A percentile compares a stretch with the other conserved stretches of the same genome.
Conservation (phyloP, 352 stramenopile species). For the Phytophthora cactorum region DNA sequence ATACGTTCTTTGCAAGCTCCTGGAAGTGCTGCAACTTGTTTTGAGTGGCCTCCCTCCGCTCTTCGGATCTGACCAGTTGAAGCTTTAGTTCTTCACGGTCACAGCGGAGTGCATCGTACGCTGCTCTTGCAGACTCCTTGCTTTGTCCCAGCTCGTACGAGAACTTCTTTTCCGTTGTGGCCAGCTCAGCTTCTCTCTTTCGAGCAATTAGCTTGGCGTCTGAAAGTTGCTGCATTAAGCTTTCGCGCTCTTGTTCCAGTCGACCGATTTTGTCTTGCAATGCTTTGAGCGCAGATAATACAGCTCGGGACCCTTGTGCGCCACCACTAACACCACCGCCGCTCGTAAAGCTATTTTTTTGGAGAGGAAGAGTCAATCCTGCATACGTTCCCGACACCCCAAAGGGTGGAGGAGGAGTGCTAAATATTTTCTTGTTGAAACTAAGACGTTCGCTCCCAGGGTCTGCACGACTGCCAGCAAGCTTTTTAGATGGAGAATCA, state of each 20-base stretch:
- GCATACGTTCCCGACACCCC: not conserved
- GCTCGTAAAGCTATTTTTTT: slow-evolving; percentile 11
- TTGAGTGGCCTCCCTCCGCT: slow-evolving; percentile 49
- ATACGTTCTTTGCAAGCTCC: slow-evolving; percentile 56
- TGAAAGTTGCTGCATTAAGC: slow-evolving; percentile 63
- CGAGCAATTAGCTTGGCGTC: slow-evolving; percentile 56
- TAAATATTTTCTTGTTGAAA: slow-evolving; percentile 45
- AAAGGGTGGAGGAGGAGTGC: slow-evolving; percentile 17
- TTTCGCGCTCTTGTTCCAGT: slow-evolving; percentile 70
- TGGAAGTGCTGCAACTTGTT: slow-evolving; percentile 61
- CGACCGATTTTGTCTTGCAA: slow-evolving; percentile 82
- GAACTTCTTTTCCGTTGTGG: slow-evolving; percentile 67
- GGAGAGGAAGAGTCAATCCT: slow-evolving; percentile 17
- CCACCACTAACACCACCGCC: slow-evolving; percentile 9
- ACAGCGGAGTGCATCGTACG: slow-evolving; percentile 65
- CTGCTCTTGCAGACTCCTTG: slow-evolving; percentile 69
- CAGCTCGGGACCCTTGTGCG: slow-evolving; percentile 62
- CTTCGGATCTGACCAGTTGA: slow-evolving; percentile 57
- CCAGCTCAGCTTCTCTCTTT: slow-evolving; percentile 61
- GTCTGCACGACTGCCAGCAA: not conserved
- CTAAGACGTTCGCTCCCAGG: slow-evolving; percentile 17
- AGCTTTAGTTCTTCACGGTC: slow-evolving; percentile 69
- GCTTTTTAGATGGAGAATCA: slow-evolving; percentile 3
- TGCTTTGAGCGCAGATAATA: slow-evolving; percentile 77
- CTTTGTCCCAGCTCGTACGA: slow-evolving; percentile 70